Conservation (phyloP, 1,139 yeast species). For the Suhomyces guaymorum region DNA sequence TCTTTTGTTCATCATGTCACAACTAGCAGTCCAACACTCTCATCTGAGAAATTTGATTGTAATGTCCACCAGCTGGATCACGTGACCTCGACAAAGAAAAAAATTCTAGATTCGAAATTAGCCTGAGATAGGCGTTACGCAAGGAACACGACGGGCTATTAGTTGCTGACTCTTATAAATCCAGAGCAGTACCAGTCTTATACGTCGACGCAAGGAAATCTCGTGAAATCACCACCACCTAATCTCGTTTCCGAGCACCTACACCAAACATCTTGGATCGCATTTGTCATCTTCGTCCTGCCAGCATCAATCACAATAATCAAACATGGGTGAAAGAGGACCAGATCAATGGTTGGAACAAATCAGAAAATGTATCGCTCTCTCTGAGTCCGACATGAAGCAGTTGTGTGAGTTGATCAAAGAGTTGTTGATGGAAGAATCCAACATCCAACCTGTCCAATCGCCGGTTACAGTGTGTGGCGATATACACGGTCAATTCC, state of each 20-base stretch:
- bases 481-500: constrained; percentile 98
- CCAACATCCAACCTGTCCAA: constrained; percentile 91
- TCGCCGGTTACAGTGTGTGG: constrained; percentile 98
- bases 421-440: constrained; percentile 32
- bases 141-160: constrained; percentile 3
- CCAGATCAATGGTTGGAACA: constrained; percentile 98
- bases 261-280: too few species aligned
- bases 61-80: too few species aligned
- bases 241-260: too few species aligned
- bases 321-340: constrained; percentile 69
- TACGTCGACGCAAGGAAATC: too few species aligned
- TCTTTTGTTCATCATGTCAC: constrained; percentile 6
- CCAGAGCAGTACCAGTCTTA: constrained; percentile 1
- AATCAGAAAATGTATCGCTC: constrained; percentile 82
- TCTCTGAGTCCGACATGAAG: constrained; percentile 93
- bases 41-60: constrained; percentile 3
- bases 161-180: constrained; percentile 3
- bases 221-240: too few species aligned
- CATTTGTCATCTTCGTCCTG: neutral
- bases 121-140: constrained; percentile 5
- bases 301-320: neutral
- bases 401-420: constrained; percentile 84
- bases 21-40: too few species aligned
- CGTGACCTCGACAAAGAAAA: constrained; percentile 13
- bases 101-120: constrained; percentile 9